Evolutionary conservation across 192 early-diverging fungal species (phyloP), one percentile per base, ranked within the genome.

Genomic region (Pilaira anomala): DNA sequence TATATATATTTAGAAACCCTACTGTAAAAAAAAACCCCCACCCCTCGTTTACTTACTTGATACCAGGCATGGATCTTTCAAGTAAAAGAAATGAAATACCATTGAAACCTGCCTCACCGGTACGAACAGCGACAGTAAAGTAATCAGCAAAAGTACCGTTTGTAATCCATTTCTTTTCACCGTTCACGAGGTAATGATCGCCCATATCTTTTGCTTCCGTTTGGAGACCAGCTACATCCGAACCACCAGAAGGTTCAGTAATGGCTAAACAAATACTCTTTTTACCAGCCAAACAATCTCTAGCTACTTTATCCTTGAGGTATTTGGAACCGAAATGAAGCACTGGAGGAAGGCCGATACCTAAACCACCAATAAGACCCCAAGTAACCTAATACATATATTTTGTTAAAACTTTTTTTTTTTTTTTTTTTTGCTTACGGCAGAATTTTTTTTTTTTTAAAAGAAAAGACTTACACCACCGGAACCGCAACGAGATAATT

Each of bases 151-250:
- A 94, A 13, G 80, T 78, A 63, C 91, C 90, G 69, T 89, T 92
- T 18, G 88, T 89, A 55, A 88, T 82, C 88, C 88, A 93, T 63
- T 87, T 90, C 80, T 93, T 93, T 59, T 91, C 89, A 8, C 91
- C 91, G 58, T 93, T 93, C 39, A 90, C 85, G 45, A 91, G 78
- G 67, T 85, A 93, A 53, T 80, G 72, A 65, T 90, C 80, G 6
- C 90, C 91, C 66, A 85, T 85, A 18, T 84, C 76, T 48, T 83
- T 85, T 25, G 90, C 91, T 54, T 82, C 82, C 33, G 82, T 81
- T 44, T 64, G 68, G 21, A 93, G 71, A 63, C 82, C 85, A 48
- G 91, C 91, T 16, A 93, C 91, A 68, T 93, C 91, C 0, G 82
- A 86, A 41, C 82, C 82, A 51, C 79, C 80, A 56, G 69, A 66